A percentile compares a stretch with the other conserved stretches of the same genome.
phyloP scores from a whole-genome alignment of 1,284 basidiomycete genomes.

The Naganishia cerealis region DNA sequence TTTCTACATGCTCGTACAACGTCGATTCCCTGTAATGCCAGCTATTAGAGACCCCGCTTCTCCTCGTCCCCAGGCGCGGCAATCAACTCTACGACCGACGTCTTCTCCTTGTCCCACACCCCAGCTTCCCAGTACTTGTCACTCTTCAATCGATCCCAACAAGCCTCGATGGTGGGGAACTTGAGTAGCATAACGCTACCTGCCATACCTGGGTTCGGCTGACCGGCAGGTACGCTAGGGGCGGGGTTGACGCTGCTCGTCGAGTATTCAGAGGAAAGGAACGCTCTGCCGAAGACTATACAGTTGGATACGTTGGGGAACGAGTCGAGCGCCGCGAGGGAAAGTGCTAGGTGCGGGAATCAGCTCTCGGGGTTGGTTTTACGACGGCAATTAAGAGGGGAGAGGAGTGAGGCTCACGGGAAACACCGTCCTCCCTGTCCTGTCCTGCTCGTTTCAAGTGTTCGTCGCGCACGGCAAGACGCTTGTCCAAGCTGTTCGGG shows the following conservation, averaged over 20 bases:
- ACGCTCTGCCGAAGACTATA: constrained; percentile 35
- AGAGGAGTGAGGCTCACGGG: constrained; percentile 35
- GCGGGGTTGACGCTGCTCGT: constrained; percentile 19
- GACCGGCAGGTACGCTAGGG: constrained; percentile 10
- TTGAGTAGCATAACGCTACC: constrained; percentile 48
- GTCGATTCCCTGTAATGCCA: not conserved
- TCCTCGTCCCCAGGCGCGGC: constrained; percentile 31
- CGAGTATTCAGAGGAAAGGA: constrained; percentile 28
- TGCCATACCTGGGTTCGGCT: constrained; percentile 40
- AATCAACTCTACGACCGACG: constrained; percentile 44
- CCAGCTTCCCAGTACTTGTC: constrained; percentile 51
- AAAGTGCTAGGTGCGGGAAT: constrained; percentile 17
- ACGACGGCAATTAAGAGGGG: not conserved
- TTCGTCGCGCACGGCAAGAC: constrained; percentile 44
- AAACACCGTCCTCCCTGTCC: constrained; percentile 40
- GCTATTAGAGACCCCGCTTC: constrained; percentile 1
- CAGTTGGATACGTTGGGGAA: constrained; percentile 16
- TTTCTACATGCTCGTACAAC: not conserved
- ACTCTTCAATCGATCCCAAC: constrained; percentile 46
- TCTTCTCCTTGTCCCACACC: constrained; percentile 49
- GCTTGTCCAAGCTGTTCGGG: constrained; percentile 44
- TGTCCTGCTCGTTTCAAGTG: constrained; percentile 43
- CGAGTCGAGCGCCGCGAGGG: constrained; percentile 11
- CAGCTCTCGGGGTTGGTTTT: not conserved
- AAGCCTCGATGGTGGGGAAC: constrained; percentile 39